phyloP scores from a whole-genome alignment of 805 yeast genomes.

The Schwanniomyces yamadae region DNA sequence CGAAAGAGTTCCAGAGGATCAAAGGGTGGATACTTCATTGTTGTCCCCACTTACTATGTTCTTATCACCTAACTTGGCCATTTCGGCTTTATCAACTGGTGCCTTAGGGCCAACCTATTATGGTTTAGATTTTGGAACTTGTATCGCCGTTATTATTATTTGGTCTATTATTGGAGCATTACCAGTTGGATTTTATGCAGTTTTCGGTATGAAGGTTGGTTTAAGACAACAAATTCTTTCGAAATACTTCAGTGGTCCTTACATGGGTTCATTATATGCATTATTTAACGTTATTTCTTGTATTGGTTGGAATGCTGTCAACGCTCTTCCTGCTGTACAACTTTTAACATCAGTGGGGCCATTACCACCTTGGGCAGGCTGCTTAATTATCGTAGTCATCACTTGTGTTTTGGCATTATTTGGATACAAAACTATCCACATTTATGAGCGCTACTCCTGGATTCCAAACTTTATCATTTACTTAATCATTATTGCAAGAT shows the following conservation, averaged over 20 bases:
- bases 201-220: slow-evolving; percentile 40
- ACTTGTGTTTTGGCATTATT: slow-evolving; percentile 29
- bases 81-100: slow-evolving; percentile 37
- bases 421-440: slow-evolving; percentile 32
- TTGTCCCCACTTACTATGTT: slow-evolving; percentile 25
- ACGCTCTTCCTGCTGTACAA: slow-evolving; percentile 30
- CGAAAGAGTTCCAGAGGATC: slow-evolving; percentile 26
- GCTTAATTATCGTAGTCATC: slow-evolving; percentile 29
- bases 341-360: slow-evolving; percentile 26
- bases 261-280: slow-evolving; percentile 54
- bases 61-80: slow-evolving; percentile 33
- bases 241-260: slow-evolving; percentile 30
- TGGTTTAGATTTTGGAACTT: slow-evolving; percentile 32
- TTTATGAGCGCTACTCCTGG: slow-evolving; percentile 32
- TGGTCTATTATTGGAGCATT: slow-evolving; percentile 34
- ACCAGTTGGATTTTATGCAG: slow-evolving; percentile 39
- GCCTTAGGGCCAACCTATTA: slow-evolving; percentile 35
- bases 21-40: slow-evolving; percentile 16
- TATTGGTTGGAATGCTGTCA: slow-evolving; percentile 36
- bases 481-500: slow-evolving; percentile 28
- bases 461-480: slow-evolving; percentile 30
- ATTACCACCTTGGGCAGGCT: slow-evolving; percentile 36
- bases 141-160: slow-evolving; percentile 28
- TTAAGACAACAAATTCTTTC: slow-evolving; percentile 35
- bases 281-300: slow-evolving; percentile 71